Evolutionary conservation across 129 eudicot genomes (phyloP).

Genomic region (Artemisia argyi): DNA sequence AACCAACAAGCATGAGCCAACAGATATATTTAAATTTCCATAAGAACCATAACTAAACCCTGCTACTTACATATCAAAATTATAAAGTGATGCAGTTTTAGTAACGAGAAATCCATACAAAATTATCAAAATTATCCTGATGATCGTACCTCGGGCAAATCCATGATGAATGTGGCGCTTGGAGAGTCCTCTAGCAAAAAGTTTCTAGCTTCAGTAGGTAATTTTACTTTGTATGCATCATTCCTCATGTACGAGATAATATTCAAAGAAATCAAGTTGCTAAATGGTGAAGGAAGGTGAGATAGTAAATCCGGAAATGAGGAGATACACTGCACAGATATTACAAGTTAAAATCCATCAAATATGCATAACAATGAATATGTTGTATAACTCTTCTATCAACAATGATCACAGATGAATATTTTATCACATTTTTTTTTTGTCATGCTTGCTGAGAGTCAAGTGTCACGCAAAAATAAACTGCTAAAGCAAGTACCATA

Average conservation of each 20-base stretch:
- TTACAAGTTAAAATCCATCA: not conserved
- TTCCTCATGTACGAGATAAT: not conserved
- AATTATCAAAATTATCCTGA: no score
- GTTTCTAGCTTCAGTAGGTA: slow-evolving; percentile 2
- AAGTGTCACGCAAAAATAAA: no score
- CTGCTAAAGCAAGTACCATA: no score
- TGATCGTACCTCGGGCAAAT: not conserved
- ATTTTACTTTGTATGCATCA: not conserved
- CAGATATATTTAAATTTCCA: no score
- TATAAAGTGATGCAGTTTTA: no score
- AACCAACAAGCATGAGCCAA: no score
- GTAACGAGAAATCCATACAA: no score
- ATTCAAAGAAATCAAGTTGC: slow-evolving; percentile 8
- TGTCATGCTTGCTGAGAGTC: no score
- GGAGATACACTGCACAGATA: no score
- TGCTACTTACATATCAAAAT: no score
- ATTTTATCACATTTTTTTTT: no score
- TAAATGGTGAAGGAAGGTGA: slow-evolving; percentile 22
- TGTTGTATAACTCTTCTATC: not conserved
- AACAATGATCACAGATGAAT: not conserved
- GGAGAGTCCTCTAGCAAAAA: not conserved
- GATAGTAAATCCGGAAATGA: slow-evolving; percentile 9
- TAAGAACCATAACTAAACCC: no score
- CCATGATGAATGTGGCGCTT: slow-evolving; percentile 13
- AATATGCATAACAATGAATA: not conserved